A percentile compares a stretch with the other conserved stretches of the same genome.
Evolutionary conservation across 75 land plant species (phyloP).

Genomic region (Cupressus sempervirens): DNA sequence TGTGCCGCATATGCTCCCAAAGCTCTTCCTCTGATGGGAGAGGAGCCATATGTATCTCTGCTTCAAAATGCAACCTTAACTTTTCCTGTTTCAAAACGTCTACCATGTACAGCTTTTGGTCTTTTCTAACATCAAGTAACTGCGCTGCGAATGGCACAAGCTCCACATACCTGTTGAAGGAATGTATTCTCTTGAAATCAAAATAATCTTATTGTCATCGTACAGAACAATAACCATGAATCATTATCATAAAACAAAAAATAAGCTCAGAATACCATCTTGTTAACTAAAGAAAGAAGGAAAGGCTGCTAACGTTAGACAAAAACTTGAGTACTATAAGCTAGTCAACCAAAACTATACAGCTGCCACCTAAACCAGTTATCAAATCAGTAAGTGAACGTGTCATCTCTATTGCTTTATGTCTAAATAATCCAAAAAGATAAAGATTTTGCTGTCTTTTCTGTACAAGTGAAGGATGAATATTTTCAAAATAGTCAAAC

Average conservation of each 20-base stretch:
- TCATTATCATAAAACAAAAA: not conserved
- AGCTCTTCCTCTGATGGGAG: constrained; percentile 85
- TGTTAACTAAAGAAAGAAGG: not conserved
- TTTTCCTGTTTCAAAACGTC: constrained; percentile 63
- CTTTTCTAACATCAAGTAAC: constrained; percentile 77
- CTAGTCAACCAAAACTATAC: not conserved
- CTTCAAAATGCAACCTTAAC: constrained; percentile 68
- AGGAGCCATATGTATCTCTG: constrained; percentile 90
- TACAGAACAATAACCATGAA: not conserved
- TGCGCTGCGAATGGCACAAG: constrained; percentile 91
- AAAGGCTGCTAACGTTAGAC: not conserved
- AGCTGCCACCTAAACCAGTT: not conserved
- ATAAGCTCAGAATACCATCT: not conserved
- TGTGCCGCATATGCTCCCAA: constrained; percentile 70
- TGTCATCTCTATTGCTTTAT: not conserved
- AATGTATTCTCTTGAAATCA: not conserved
- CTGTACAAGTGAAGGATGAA: not conserved
- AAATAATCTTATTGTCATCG: not conserved
- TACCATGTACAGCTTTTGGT: constrained; percentile 85
- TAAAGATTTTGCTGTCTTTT: not conserved
- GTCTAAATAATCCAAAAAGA: not conserved
- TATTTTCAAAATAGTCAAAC: not conserved
- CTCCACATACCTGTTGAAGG: constrained; percentile 76
- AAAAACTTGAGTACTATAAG: not conserved
- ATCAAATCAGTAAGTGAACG: not conserved